Percentiles rank a stretch among this genome's conserved stretches.
These are phyloP conservation scores for Orbilia ellipsospora DNA, from an alignment of 2,329 filamentous ascomycete genomes.

Conservation along the genomic window DNA sequence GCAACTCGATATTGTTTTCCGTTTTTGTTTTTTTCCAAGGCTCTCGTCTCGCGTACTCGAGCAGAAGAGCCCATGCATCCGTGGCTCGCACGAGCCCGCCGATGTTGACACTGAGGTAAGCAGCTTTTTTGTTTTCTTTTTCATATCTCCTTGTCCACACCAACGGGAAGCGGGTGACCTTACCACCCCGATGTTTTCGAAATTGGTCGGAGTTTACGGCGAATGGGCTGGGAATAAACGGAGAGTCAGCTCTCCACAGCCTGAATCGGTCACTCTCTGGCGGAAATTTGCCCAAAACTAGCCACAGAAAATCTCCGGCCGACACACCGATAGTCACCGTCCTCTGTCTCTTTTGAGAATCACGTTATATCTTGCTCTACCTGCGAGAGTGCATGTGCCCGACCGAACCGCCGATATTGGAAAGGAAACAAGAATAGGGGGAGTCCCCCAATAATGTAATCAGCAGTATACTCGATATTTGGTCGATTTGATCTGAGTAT, in stretches of 20 bases:
- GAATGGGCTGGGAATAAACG: constrained; percentile 51
- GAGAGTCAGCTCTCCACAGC: constrained; percentile 52
- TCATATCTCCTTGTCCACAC: constrained; percentile 41
- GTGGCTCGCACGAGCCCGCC: constrained; percentile 50
- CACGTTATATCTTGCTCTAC: constrained; percentile 18
- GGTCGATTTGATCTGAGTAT: too few species aligned
- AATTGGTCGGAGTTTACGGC: constrained; percentile 52
- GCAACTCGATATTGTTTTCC: constrained; percentile 33
- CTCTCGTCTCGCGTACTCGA: not conserved
- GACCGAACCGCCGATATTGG: not conserved
- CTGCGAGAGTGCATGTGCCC: constrained; percentile 15
- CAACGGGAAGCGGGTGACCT: constrained; percentile 49
- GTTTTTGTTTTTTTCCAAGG: constrained; percentile 38
- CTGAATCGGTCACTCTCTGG: constrained; percentile 30
- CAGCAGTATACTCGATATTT: too few species aligned
- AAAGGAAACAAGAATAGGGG: too few species aligned
- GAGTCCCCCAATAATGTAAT: too few species aligned
- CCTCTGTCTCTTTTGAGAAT: not conserved
- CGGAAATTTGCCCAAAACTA: constrained; percentile 39
- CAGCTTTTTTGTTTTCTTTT: constrained; percentile 13
- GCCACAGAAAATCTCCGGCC: constrained; percentile 54
- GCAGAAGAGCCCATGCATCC: constrained; percentile 17
- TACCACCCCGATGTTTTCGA: constrained; percentile 40
- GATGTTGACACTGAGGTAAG: constrained; percentile 37
- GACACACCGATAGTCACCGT: constrained; percentile 47